Evolutionary conservation across 2,329 filamentous ascomycete species (phyloP).

Genomic region (Fusarium sp.): DNA sequence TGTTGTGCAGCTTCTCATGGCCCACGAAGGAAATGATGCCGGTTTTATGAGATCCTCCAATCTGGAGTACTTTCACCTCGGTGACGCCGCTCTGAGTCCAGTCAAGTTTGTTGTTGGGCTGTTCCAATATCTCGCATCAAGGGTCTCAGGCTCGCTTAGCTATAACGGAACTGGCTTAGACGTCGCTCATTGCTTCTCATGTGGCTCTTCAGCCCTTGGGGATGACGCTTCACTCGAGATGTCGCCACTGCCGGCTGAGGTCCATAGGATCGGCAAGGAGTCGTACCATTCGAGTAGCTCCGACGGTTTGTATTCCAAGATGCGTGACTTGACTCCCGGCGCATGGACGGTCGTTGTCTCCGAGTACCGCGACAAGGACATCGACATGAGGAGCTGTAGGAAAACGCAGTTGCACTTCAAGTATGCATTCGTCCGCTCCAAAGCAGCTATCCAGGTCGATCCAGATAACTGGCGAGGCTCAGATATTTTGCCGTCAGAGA

Average conservation of each 20-base stretch:
- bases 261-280: not conserved
- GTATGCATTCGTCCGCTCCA: constrained; percentile 23
- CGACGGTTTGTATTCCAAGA: constrained; percentile 4
- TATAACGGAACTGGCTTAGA: constrained; percentile 2
- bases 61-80: constrained; percentile 15
- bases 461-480: not conserved
- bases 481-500: not conserved
- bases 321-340: constrained; percentile 17
- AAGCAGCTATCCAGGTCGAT: not conserved
- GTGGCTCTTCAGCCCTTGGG: constrained; percentile 15
- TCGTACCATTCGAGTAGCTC: not conserved
- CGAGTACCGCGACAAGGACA: too few species aligned
- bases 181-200: constrained; percentile 13
- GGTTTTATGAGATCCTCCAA: not conserved
- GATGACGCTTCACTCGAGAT: constrained; percentile 12
- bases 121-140: constrained; percentile 22
- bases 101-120: constrained; percentile 9
- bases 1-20: constrained; percentile 20
- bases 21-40: not conserved
- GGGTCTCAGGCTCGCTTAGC: not conserved
- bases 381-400: not conserved
- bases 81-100: constrained; percentile 12
- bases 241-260: constrained; percentile 17
- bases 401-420: not conserved
- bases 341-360: constrained; percentile 19